These are phyloP conservation scores for Hordeum marinum DNA, from an alignment of 176 grass and related monocot species.

Conservation along the genomic window DNA sequence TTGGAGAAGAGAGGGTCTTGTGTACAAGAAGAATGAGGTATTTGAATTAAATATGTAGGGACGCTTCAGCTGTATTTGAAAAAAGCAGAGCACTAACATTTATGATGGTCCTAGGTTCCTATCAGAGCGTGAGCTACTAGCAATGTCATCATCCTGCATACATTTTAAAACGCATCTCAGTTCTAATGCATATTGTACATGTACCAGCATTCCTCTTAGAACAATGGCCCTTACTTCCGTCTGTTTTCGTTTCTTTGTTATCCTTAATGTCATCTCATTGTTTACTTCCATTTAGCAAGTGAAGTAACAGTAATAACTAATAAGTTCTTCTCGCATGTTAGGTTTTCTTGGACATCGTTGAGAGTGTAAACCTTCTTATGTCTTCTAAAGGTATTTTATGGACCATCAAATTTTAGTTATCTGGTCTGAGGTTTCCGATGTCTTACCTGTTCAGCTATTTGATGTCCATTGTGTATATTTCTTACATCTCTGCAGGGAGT, in stretches of 20 bases:
- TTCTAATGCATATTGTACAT: not conserved
- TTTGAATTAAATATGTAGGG: constrained; percentile 14
- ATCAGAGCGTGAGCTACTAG: not conserved
- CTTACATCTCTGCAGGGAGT: constrained; percentile 58
- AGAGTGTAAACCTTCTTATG: constrained; percentile 99
- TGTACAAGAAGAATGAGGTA: constrained; percentile 99
- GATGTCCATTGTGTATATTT: not conserved
- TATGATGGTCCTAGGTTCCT: not conserved
- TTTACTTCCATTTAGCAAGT: constrained; percentile 1
- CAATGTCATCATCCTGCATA: constrained; percentile 1
- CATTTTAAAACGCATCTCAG: not conserved
- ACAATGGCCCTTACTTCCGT: not conserved
- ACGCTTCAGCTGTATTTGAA: not conserved
- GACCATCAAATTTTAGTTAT: not conserved
- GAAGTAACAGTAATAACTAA: not conserved
- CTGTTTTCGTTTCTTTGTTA: not conserved
- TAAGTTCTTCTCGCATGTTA: constrained; percentile 36
- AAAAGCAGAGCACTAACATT: not conserved
- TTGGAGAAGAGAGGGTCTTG: constrained; percentile 98
- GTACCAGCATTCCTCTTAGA: constrained; percentile 4
- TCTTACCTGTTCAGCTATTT: constrained; percentile 22
- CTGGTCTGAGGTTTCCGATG: not conserved
- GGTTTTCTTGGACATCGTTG: constrained; percentile 99
- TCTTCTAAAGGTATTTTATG: constrained; percentile 88
- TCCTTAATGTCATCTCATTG: not conserved